Evolutionary conservation across 768 basidiomycete genomes (phyloP).

Genomic region (Suillus cothurnatus): DNA sequence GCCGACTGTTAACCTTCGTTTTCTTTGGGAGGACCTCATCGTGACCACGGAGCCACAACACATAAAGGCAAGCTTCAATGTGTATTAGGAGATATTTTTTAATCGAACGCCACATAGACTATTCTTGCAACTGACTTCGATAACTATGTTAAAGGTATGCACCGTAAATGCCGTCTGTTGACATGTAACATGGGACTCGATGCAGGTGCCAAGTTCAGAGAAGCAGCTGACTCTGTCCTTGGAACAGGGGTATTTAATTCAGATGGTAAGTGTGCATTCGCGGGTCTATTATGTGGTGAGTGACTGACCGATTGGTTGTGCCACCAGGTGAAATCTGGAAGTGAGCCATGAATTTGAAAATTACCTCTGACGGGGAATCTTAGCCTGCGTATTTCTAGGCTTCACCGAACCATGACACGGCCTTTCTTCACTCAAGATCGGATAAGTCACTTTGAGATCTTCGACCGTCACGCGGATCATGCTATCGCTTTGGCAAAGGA

Average conservation of each 20-base stretch:
- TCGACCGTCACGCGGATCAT: conserved; percentile 54
- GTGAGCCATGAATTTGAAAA: conserved; percentile 33
- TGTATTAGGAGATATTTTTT: too few species aligned
- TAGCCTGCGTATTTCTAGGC: conserved; percentile 35
- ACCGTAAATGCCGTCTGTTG: neutral
- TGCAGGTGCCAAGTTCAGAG: conserved; percentile 36
- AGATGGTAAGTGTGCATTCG: conserved; percentile 38
- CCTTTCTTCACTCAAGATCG: conserved; percentile 70
- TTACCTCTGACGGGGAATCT: neutral
- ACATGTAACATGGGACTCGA: neutral
- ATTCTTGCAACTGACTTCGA: conserved; percentile 37
- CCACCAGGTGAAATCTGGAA: conserved; percentile 69
- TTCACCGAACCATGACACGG: conserved; percentile 68
- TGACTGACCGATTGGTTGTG: conserved; percentile 8
- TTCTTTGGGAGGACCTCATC: too few species aligned
- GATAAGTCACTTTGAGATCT: conserved; percentile 64
- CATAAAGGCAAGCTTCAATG: too few species aligned
- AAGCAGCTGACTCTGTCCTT: conserved; percentile 35
- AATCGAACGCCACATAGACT: too few species aligned
- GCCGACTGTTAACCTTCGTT: too few species aligned
- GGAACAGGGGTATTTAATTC: conserved; percentile 61
- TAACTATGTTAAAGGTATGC: conserved; percentile 45
- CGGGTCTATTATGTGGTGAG: neutral
- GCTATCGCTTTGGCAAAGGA: conserved; percentile 46
- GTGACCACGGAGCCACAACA: too few species aligned